Percentiles rank a stretch among this genome's conserved stretches.
Conservation (phyloP, 805 yeast genomes). For the Candida sphagnicola region DNA sequence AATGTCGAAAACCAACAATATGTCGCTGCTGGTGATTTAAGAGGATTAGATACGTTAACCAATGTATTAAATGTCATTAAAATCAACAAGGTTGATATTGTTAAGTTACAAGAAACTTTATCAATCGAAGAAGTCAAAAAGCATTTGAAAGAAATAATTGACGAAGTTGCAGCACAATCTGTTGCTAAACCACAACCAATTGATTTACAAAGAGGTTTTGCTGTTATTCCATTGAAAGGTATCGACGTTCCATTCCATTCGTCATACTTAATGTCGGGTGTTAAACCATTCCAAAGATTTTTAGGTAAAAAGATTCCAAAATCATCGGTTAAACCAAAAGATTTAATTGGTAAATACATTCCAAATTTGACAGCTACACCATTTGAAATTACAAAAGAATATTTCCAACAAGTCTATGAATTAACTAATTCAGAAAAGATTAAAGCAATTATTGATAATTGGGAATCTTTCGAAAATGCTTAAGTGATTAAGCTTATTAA, state of each 20-base stretch:
- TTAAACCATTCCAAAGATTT: conserved; percentile 98
- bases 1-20: conserved; percentile 98
- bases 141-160: conserved; percentile 83
- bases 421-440: conserved; percentile 90
- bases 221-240: conserved; percentile 97
- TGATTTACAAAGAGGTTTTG: conserved; percentile 95
- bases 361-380: conserved; percentile 99
- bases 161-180: conserved; percentile 79
- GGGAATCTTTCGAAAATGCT: conserved; percentile 78
- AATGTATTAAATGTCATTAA: conserved; percentile 92
- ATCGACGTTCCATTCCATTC: conserved; percentile 99
- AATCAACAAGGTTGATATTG: conserved; percentile 90
- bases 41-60: conserved; percentile 89
- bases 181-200: conserved; percentile 92
- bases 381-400: conserved; percentile 91
- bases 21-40: conserved; percentile 97
- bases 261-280: conserved; percentile 97
- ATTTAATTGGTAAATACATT: conserved; percentile 90
- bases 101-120: conserved; percentile 76
- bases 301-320: conserved; percentile 92
- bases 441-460: conserved; percentile 84
- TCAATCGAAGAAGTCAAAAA: conserved; percentile 83
- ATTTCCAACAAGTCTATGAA: conserved; percentile 92
- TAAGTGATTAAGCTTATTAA: conserved; percentile 13
- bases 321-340: conserved; percentile 92